Conservation (phyloP, 2,329 filamentous ascomycete species). For the Alternaria triticimaculans region DNA sequence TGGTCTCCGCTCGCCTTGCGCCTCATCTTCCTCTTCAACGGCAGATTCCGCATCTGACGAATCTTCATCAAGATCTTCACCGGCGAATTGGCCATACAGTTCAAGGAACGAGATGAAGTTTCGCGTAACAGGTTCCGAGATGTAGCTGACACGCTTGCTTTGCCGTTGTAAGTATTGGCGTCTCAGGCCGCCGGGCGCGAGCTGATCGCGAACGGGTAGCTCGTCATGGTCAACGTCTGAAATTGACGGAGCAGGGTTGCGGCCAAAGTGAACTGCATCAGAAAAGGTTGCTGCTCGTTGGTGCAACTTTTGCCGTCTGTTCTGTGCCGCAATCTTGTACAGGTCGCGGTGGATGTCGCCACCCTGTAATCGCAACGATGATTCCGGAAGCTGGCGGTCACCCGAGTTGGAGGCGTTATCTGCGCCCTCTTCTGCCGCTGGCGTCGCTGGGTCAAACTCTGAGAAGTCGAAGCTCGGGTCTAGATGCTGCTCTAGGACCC, state of each 20-base stretch:
- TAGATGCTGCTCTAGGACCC: conserved; percentile 52
- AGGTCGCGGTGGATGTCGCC: conserved; percentile 81
- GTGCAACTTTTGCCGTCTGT: conserved; percentile 52
- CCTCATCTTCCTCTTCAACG: conserved; percentile 57
- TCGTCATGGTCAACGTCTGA: conserved; percentile 45
- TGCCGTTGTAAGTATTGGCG: conserved; percentile 58
- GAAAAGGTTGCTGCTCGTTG: conserved; percentile 73
- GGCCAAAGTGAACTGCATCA: conserved; percentile 50
- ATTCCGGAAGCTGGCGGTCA: conserved; percentile 54
- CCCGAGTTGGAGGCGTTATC: conserved; percentile 33
- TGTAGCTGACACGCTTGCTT: conserved; percentile 49
- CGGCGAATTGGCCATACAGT: conserved; percentile 77
- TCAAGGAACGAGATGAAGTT: conserved; percentile 80
- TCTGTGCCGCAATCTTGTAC: conserved; percentile 72
- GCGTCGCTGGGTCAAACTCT: conserved; percentile 49
- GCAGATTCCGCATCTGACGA: conserved; percentile 62
- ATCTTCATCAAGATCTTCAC: conserved; percentile 67
- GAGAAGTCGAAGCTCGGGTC: conserved; percentile 50
- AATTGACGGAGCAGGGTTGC: conserved; percentile 16
- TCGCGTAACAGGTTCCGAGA: conserved; percentile 64
- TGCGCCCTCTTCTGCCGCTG: conserved; percentile 29
- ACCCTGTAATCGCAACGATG: conserved; percentile 74
- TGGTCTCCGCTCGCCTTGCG: conserved; percentile 64
- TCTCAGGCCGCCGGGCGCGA: conserved; percentile 61
- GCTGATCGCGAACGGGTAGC: conserved; percentile 53